A percentile compares a stretch with the other conserved stretches of the same genome.
Evolutionary conservation across 2,329 filamentous ascomycete species (phyloP).

Genomic region (Coniochaeta ligniaria): DNA sequence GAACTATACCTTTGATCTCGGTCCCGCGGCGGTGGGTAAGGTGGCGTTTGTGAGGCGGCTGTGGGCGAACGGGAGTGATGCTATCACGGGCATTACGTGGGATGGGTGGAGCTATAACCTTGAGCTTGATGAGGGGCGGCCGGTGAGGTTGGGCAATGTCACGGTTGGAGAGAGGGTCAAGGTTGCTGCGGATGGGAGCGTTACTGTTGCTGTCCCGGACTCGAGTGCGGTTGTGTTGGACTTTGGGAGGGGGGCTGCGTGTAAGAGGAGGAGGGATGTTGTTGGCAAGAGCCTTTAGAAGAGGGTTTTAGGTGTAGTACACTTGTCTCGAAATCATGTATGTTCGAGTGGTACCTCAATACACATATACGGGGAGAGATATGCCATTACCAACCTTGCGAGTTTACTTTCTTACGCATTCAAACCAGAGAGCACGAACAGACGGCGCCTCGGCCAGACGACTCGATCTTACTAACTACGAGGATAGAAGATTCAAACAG

Average conservation of each 20-base stretch:
- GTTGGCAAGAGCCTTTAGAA: not conserved
- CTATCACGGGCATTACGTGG: constrained; percentile 53
- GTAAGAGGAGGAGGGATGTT: not conserved
- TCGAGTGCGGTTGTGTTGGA: constrained; percentile 32
- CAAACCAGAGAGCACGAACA: too few relatives aligned
- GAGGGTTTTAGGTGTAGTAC: not conserved
- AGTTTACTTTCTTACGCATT: too few relatives aligned
- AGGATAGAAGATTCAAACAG: too few relatives aligned
- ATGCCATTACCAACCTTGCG: too few relatives aligned
- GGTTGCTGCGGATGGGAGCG: constrained; percentile 17
- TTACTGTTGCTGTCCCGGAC: constrained; percentile 27
- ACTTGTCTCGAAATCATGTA: not conserved
- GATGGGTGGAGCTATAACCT: constrained; percentile 56
- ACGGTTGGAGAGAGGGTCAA: constrained; percentile 36
- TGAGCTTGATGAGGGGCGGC: constrained; percentile 45
- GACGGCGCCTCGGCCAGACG: too few relatives aligned
- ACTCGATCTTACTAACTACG: too few relatives aligned
- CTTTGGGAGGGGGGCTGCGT: constrained; percentile 11
- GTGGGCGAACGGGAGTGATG: constrained; percentile 55
- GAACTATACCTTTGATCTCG: constrained; percentile 7
- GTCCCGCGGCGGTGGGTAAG: not conserved
- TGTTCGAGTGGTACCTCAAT: not conserved
- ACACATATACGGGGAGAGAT: not conserved
- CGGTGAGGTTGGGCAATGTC: constrained; percentile 46
- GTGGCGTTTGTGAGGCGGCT: constrained; percentile 31